These are phyloP conservation scores for Cryphonectria nitschkei DNA, from an alignment of 2,329 filamentous ascomycete genomes.

Conservation along the genomic window DNA sequence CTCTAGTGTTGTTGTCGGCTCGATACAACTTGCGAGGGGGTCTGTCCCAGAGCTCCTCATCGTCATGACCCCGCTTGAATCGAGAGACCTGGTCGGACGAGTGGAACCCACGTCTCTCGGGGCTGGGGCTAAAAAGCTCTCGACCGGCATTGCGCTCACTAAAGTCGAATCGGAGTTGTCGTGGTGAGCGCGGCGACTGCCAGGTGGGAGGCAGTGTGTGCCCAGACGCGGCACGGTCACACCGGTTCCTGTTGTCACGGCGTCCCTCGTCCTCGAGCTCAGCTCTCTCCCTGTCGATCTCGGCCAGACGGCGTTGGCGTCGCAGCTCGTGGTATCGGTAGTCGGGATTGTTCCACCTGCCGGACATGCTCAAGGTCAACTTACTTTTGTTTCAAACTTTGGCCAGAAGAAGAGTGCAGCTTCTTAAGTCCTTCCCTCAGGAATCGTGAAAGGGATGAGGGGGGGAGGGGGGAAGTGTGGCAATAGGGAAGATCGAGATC, in stretches of 20 bases:
- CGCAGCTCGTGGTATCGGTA: conserved; percentile 11
- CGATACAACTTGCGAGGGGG: not conserved
- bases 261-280: not conserved
- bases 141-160: not conserved
- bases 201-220: not conserved
- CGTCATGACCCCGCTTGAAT: not conserved
- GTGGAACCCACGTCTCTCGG: not conserved
- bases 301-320: conserved; percentile 13
- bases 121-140: not conserved
- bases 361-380: not conserved
- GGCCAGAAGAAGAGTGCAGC: not conserved
- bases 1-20: not conserved
- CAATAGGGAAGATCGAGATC: too few relatives aligned
- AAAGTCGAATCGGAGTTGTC: not conserved
- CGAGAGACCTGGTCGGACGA: not conserved
- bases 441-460: too few relatives aligned
- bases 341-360: conserved; percentile 6
- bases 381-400: not conserved
- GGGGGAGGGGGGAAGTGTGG: too few relatives aligned
- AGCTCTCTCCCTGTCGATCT: conserved; percentile 9
- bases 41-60: not conserved
- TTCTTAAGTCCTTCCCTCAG: too few relatives aligned
- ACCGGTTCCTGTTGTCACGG: not conserved
- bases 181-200: not conserved
- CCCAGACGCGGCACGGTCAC: not conserved